Base-by-base conservation (phyloP, 495 filamentous ascomycete genomes). In the Aspergillus campestris region DNA sequence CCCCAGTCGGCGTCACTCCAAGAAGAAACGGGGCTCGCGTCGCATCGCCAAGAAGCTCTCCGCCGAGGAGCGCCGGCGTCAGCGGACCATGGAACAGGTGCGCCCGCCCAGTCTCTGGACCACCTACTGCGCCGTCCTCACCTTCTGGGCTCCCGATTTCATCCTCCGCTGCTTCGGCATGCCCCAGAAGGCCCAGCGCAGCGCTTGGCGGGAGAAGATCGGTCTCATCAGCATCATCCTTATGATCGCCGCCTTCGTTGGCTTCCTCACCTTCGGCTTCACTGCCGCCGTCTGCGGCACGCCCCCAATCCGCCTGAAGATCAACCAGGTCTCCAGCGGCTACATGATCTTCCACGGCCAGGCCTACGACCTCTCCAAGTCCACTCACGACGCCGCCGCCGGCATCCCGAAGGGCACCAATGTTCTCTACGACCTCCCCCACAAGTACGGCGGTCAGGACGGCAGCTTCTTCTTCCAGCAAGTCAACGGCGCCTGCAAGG, bases 201-300 rank as follows among this genome's bases (percentile, higher is more conserved):
- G 87, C 51, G 94, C 94, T 12, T 99, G 94, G 94, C 81, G 94
- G 45, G 94, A 99, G 63, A 99, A 99, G 75, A 95, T 99, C 75
- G 94, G 94, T 6, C 71, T 99, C 44, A 85, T 96, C 60, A 94
- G 88, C 69, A 78, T 97, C 56, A 97, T 99, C 57, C 54, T 94
- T 13, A 62, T 88, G 45, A 89, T 97, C 57, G 90, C 86, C 59
- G 78, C 79, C 8, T 82, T 94, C 56, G 92, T 99, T 44, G 94
- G 94, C 53, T 99, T 90, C 66, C 70, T 99, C 33, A 99, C 94
- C 0, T 97, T 99, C 53, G 94, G 92, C 34, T 99, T 99, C 59
- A 95, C 88, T 6, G 75, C 86, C 42, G 81, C 81, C 7, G 92
- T 97, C 13, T 99, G 94, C 62, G 83, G 78, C 43, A 65, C 55